Conservation (phyloP, 2,329 filamentous ascomycete genomes). For the Penicillium vulpinum region DNA sequence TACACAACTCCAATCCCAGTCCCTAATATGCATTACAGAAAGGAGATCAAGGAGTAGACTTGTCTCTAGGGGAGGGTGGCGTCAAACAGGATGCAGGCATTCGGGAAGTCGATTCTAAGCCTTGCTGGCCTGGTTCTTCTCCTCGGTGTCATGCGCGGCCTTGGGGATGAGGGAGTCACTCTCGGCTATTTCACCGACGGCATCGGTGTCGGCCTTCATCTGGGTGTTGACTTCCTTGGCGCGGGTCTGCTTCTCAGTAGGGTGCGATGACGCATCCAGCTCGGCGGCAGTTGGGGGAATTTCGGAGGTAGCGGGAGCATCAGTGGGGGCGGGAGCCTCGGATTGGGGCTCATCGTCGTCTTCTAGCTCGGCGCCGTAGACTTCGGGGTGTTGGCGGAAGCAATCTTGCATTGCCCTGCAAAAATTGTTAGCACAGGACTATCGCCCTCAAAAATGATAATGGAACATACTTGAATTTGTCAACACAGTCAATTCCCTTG, state of each 20-base stretch:
- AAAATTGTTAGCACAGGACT: conserved; percentile 30
- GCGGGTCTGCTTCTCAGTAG: conserved; percentile 28
- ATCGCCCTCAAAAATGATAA: not conserved
- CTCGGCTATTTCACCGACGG: conserved; percentile 37
- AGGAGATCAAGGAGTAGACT: not conserved
- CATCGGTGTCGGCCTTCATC: conserved; percentile 22
- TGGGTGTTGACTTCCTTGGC: conserved; percentile 26
- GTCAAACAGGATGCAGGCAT: conserved; percentile 11
- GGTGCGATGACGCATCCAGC: conserved; percentile 25
- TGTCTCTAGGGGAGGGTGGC: conserved; percentile 8
- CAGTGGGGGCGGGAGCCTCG: conserved; percentile 33
- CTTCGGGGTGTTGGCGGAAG: conserved; percentile 87
- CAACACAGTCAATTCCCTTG: conserved; percentile 96
- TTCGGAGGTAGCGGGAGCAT: conserved; percentile 26
- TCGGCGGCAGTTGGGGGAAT: conserved; percentile 22
- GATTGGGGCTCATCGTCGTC: conserved; percentile 61
- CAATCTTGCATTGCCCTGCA: conserved; percentile 92
- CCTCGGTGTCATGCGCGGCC: conserved; percentile 49
- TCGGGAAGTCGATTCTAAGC: conserved; percentile 20
- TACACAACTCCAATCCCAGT: conserved; percentile 24
- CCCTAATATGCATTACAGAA: conserved; percentile 12
- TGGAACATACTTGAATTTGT: conserved; percentile 83
- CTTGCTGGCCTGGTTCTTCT: conserved; percentile 22
- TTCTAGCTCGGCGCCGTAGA: conserved; percentile 85
- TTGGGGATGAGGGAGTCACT: conserved; percentile 51